Conservation (phyloP, 148 eudicot species). For the Simmondsia chinensis region DNA sequence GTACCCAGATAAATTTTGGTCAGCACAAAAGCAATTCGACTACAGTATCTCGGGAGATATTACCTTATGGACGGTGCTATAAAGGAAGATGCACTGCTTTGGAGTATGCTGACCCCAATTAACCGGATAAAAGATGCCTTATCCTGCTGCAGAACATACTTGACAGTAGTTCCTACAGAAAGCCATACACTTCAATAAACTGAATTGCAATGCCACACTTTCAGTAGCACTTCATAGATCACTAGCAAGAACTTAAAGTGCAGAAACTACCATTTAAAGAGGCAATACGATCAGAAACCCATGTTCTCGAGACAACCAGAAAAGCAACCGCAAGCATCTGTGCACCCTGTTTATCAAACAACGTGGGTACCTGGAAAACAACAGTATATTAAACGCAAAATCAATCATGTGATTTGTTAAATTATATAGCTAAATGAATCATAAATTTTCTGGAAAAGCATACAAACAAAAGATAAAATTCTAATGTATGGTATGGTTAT, state of each 20-base stretch:
- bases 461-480: too few species aligned
- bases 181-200: slow-evolving; percentile 1
- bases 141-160: slow-evolving; percentile 89
- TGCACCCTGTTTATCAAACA: slow-evolving; percentile 92
- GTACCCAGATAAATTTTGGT: too few species aligned
- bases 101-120: slow-evolving; percentile 82
- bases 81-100: slow-evolving; percentile 95
- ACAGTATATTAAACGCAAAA: background rate
- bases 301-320: slow-evolving; percentile 86
- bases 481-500: too few species aligned
- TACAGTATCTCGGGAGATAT: slow-evolving; percentile 4
- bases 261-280: slow-evolving; percentile 72
- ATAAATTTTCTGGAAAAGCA: too few species aligned
- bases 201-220: too few species aligned
- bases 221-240: too few species aligned
- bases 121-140: slow-evolving; percentile 75
- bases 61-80: slow-evolving; percentile 96
- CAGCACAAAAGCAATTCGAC: too few species aligned
- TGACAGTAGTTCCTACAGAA: slow-evolving; percentile 83
- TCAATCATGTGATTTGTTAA: too few species aligned
- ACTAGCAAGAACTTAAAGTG: background rate
- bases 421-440: too few species aligned
- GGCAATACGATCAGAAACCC: slow-evolving; percentile 95
- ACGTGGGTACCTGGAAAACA: slow-evolving; percentile 67
- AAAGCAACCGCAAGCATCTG: slow-evolving; percentile 89